Conservation (phyloP, 345 rosid species). For the Angophora floribunda region DNA sequence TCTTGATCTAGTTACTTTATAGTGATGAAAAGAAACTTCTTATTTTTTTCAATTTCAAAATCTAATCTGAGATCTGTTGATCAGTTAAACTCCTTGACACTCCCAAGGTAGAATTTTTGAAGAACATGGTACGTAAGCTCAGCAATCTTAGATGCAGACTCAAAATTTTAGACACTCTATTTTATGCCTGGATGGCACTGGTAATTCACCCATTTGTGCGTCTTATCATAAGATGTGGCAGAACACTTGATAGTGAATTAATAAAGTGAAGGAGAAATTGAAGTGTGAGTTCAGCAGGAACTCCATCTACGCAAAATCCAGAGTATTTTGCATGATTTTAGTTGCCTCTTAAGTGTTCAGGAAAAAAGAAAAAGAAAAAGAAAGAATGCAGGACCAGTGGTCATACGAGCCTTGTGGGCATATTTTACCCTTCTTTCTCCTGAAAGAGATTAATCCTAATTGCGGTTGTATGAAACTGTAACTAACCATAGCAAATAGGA, state of each 20-base stretch:
- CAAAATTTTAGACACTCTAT: not conserved
- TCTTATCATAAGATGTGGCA: not conserved
- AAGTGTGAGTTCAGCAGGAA: not conserved
- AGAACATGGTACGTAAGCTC: not conserved
- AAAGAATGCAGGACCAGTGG: not conserved
- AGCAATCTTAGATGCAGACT: not conserved
- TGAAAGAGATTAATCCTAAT: not conserved
- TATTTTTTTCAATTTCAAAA: not conserved
- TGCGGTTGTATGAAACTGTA: not conserved
- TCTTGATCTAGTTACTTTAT: not conserved
- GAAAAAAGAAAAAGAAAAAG: not conserved
- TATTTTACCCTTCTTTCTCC: not conserved
- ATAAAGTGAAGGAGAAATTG: not conserved
- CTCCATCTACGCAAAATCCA: not conserved
- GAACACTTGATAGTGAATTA: not conserved
- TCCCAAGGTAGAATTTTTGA: not conserved
- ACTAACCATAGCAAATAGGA: not conserved
- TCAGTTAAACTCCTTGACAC: not conserved
- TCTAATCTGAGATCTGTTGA: not conserved
- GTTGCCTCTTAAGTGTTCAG: not conserved
- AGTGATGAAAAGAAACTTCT: not conserved
- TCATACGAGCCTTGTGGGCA: not conserved
- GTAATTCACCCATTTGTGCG: not conserved
- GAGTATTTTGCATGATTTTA: not conserved
- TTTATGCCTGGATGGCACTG: not conserved